Evolutionary conservation across 1,284 basidiomycete genomes (phyloP).

Genomic region (Irpex rosettiformis): DNA sequence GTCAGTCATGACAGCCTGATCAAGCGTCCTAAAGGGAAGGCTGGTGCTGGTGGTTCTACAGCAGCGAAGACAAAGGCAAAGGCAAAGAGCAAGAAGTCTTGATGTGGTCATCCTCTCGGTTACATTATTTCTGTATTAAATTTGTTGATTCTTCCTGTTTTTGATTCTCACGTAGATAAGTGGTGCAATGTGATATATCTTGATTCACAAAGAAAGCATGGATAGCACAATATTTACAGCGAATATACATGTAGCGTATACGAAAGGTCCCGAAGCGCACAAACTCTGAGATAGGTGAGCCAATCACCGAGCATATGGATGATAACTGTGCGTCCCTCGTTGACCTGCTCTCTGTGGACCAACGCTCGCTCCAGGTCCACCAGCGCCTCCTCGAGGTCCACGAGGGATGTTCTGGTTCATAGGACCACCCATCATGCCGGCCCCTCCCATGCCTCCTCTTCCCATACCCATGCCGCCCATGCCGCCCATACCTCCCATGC

Average conservation of each 20-base stretch:
- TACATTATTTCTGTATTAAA: neutral
- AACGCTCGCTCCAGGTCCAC: constrained; percentile 48
- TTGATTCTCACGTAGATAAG: neutral
- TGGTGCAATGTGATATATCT: too few species aligned
- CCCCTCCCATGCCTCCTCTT: constrained; percentile 26
- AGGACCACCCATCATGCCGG: constrained; percentile 27
- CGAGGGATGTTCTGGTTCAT: constrained; percentile 59
- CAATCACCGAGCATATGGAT: constrained; percentile 68
- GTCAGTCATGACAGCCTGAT: constrained; percentile 50
- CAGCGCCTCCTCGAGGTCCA: constrained; percentile 59
- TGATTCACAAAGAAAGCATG: neutral
- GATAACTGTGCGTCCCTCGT: constrained; percentile 73
- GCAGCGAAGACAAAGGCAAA: constrained; percentile 16
- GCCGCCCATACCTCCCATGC: constrained; percentile 36
- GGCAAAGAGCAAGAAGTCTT: constrained; percentile 3
- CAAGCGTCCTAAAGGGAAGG: constrained; percentile 34
- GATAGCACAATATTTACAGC: constrained; percentile 3
- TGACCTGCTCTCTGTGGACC: constrained; percentile 74
- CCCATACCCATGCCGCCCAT: constrained; percentile 38
- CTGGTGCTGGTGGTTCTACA: constrained; percentile 29
- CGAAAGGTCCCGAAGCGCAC: neutral
- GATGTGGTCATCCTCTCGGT: neutral
- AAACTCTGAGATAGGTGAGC: neutral
- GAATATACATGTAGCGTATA: neutral
- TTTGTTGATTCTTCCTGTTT: neutral